Base-by-base conservation (phyloP, 2,329 filamentous ascomycete species). In the Cyclaneusma minus region DNA sequence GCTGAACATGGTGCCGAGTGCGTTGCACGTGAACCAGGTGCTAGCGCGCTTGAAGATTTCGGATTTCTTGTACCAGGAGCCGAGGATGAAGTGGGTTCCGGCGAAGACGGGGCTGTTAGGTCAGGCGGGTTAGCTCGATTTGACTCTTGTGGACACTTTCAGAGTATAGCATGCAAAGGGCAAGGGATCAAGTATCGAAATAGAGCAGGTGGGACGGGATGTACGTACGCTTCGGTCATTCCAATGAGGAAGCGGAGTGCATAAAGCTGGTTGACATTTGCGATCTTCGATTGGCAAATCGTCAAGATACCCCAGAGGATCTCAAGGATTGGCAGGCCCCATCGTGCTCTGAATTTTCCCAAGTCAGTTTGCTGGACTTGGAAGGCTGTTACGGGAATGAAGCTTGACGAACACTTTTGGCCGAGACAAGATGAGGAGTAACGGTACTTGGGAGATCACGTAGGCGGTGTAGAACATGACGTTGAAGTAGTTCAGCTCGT, bases 21-120 rank as follows among this genome's bases (percentile, higher is more conserved):
- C 49, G 0, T 64, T 64, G 3, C 59, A 62, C 3, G 61, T 57
- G 1, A 62, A 68, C 41, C 69, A 70, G 22, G 71, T 58, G 7
- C 64, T 66, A 11, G 57, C 63, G 4, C 68, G 55, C 45, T 70
- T 72, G 7, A 64, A 68, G 0, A 73, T 58, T 42, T 70, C 66
- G 13, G 53, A 51, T 27, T 61, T 57, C 1, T 60, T 70, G 38
- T 71, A 72, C 68, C 68, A 72, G 0, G 58, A 61, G 2, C 66
- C 65, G 1, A 71, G 51, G 25, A 71, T 58, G 35, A 61, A 70
- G 34, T 68, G 63, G 1, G 62, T 55, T 6, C 62, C 62, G 3
- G 64, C 60, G 29, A 68, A 69, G 2, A 60, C n/a, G n/a, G n/a
- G n/a, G n/a, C n/a, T n/a, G n/a, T n/a, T n/a, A n/a, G n/a, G n/a